These are phyloP conservation scores for Parachaetomium inaequale DNA, from an alignment of 495 filamentous ascomycete species.

Conservation along the genomic window DNA sequence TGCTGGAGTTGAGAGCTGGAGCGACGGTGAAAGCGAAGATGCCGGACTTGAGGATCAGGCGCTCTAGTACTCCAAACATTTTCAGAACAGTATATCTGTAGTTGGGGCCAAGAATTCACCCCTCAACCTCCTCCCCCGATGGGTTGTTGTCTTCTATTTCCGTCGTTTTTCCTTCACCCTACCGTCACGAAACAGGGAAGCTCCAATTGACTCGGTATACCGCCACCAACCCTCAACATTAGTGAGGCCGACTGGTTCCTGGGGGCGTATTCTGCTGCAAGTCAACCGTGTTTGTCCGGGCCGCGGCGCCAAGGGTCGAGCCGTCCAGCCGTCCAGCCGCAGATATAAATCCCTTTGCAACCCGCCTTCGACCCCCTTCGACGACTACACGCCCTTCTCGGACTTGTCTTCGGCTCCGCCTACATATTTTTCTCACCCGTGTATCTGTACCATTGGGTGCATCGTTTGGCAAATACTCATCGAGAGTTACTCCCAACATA, in stretches of 20 bases:
- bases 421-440: not conserved
- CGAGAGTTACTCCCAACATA: conserved; percentile 1
- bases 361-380: not conserved
- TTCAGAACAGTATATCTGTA: too few relatives aligned
- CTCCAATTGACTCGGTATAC: too few relatives aligned
- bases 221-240: too few relatives aligned
- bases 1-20: too few relatives aligned
- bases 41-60: too few relatives aligned
- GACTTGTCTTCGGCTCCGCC: not conserved
- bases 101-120: too few relatives aligned
- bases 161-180: too few relatives aligned
- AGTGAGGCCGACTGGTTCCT: not conserved
- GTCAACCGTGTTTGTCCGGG: not conserved
- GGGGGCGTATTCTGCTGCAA: not conserved
- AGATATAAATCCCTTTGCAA: not conserved
- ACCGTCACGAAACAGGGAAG: too few relatives aligned
- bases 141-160: too few relatives aligned
- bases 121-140: too few relatives aligned
- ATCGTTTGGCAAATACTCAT: not conserved
- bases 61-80: too few relatives aligned
- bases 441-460: not conserved
- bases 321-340: not conserved
- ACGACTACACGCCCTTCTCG: not conserved
- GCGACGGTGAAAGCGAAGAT: too few relatives aligned
- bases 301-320: not conserved